phyloP scores from a whole-genome alignment of 345 rosid genomes.

The Litchi chinensis region DNA sequence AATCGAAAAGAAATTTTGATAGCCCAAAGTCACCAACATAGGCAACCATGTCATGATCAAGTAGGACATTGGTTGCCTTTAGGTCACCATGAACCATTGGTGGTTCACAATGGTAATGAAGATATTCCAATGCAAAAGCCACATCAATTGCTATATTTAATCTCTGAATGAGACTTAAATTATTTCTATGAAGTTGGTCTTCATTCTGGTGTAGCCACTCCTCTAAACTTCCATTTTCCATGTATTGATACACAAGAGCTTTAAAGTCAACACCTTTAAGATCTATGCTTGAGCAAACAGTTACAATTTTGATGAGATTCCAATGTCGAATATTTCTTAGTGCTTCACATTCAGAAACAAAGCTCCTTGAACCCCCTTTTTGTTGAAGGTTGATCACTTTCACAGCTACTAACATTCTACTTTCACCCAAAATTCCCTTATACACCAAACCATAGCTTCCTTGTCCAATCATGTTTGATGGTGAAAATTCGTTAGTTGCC shows the following conservation, averaged over 20 bases:
- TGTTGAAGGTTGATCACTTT: slow-evolving; percentile 43
- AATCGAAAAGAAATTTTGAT: too few species aligned
- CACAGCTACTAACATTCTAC: slow-evolving; percentile 21
- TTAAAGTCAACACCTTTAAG: slow-evolving; percentile 10
- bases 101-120: slow-evolving; percentile 21
- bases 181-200: background rate
- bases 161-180: slow-evolving; percentile 23
- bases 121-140: slow-evolving; percentile 27
- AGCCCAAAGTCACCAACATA: slow-evolving; percentile 19
- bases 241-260: slow-evolving; percentile 26
- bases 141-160: slow-evolving; percentile 20
- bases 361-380: slow-evolving; percentile 46
- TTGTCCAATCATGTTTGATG: slow-evolving; percentile 24
- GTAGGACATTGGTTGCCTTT: slow-evolving; percentile 28
- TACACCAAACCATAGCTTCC: slow-evolving; percentile 32
- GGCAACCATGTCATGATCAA: background rate
- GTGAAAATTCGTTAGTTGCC: slow-evolving; percentile 33
- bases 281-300: slow-evolving; percentile 32
- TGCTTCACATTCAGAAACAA: slow-evolving; percentile 47
- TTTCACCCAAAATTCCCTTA: slow-evolving; percentile 27
- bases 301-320: slow-evolving; percentile 44
- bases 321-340: slow-evolving; percentile 38
- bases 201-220: slow-evolving; percentile 14
- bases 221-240: slow-evolving; percentile 29
- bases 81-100: slow-evolving; percentile 26